Evolutionary conservation across 345 rosid genomes (phyloP), one percentile per base, ranked within the genome.

Genomic region (Kandelia obovata): DNA sequence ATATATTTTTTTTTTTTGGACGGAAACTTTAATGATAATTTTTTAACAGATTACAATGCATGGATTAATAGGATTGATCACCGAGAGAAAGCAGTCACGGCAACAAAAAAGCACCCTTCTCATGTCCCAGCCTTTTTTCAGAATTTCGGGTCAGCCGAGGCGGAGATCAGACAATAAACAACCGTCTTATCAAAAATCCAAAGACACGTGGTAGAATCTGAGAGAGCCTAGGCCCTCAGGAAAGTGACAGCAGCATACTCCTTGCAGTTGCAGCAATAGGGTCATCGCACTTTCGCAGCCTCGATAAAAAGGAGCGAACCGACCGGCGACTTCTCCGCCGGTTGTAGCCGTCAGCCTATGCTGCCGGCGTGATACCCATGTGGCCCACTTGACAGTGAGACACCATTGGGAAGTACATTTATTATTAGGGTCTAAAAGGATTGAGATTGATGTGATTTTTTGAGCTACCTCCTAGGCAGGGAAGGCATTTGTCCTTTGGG

Each of bases 371-470:
- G 71, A 71, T 37, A 19, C 28, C 58, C 0, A 8, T 11, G 1
- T 16, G 71, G 70, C 20, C 10, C 62, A 59, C 39, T 16, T 1
- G 8, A 1, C 26, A 10, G 65, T 1, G 26, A 61, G 67, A 15
- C 66, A 17, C 0, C 21, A 5, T 23, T 34, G 9, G 39, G 2
- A 7, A 28, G 6, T 2, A 32, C 20, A 32, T 19, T 23, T 1
- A 28, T 51, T 55, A 58, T 56, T 23, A 2, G 32, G 47, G 59
- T 34, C 46, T 64, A 59, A 11, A 58, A 69, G 64, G 57, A 64
- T 70, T 73, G 70, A 64, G 78, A 64, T 64, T 70, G 82, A 67
- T 73, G 82, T 78, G 73, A 66, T 31, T 57, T 62, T 32, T 13
- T 43, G 4, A 16, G 51, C 23, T 20, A 21, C 53, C 19, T 28